Conservation (phyloP, 2,329 filamentous ascomycete species). For the Graphilbum fragrans region DNA sequence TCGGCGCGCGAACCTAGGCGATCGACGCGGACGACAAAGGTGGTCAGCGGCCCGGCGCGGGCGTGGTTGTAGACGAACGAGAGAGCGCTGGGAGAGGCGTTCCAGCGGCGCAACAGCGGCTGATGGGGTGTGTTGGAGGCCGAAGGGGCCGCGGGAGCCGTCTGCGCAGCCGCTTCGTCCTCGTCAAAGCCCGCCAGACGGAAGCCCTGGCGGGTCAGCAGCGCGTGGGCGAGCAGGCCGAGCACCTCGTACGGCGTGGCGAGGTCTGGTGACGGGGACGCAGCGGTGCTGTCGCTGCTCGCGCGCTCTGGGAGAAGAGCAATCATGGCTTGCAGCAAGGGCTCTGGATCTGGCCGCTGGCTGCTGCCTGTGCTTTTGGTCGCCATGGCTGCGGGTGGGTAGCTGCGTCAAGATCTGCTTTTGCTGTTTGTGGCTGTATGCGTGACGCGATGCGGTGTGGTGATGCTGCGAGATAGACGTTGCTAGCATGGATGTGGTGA, state of each 20-base stretch:
- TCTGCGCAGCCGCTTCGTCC: constrained; percentile 18
- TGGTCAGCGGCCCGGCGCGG: constrained; percentile 56
- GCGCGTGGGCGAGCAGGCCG: constrained; percentile 73
- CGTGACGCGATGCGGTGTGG: too few relatives aligned
- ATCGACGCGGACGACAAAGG: constrained; percentile 71
- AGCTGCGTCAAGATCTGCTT: too few relatives aligned
- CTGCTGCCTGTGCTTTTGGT: background rate
- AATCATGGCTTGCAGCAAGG: constrained; percentile 43
- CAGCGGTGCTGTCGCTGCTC: constrained; percentile 32
- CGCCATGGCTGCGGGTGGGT: background rate
- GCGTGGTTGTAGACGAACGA: constrained; percentile 79
- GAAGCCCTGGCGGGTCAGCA: constrained; percentile 71
- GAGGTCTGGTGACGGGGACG: constrained; percentile 33
- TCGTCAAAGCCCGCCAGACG: constrained; percentile 74
- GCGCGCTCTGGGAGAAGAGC: constrained; percentile 45
- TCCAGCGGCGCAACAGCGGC: constrained; percentile 53
- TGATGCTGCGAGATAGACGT: too few relatives aligned
- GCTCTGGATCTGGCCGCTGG: constrained; percentile 27
- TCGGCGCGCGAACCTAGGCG: constrained; percentile 76
- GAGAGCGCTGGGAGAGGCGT: constrained; percentile 56
- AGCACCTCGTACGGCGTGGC: constrained; percentile 70
- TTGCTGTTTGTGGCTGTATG: too few relatives aligned
- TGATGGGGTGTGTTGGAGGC: constrained; percentile 61
- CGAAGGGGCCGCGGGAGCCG: constrained; percentile 45
- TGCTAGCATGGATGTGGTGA: too few relatives aligned